These are phyloP conservation scores for Coniferiporia weirii DNA, from an alignment of 1,284 basidiomycete genomes.

Conservation along the genomic window DNA sequence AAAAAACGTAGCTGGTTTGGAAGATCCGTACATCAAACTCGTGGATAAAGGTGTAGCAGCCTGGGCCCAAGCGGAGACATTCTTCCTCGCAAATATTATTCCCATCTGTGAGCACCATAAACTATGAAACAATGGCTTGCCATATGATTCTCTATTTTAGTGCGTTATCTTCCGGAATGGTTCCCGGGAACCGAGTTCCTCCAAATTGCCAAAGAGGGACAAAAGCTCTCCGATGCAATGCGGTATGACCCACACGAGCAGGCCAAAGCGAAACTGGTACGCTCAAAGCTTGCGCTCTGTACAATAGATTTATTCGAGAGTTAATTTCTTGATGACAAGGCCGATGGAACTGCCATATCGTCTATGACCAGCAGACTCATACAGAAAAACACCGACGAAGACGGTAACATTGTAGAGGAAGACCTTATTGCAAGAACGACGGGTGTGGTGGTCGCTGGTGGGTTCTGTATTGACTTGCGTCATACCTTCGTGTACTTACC, in stretches of 20 bases:
- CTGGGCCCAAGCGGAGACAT: constrained; percentile 1
- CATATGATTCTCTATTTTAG: not conserved
- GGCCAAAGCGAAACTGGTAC: constrained; percentile 9
- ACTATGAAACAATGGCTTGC: no score
- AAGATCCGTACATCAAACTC: constrained; percentile 19
- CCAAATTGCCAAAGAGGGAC: not conserved
- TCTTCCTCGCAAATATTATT: constrained; percentile 11
- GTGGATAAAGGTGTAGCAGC: constrained; percentile 11
- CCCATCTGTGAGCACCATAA: not conserved
- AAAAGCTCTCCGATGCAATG: constrained; percentile 1
- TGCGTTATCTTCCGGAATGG: constrained; percentile 12
- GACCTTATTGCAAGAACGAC: constrained; percentile 2
- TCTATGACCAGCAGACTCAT: constrained; percentile 9
- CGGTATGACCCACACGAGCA: constrained; percentile 2
- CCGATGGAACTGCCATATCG: constrained; percentile 4
- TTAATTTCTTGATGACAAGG: no score
- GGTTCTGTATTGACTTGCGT: not conserved
- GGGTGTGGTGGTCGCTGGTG: constrained; percentile 4
- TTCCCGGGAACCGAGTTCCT: constrained; percentile 13
- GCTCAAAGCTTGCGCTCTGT: not conserved
- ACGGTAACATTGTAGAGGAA: constrained; percentile 5
- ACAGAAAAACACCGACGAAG: not conserved
- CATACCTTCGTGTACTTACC: not conserved
- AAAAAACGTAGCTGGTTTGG: not conserved
- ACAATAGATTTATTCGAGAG: not conserved